Percentiles rank a stretch among this genome's conserved stretches.
These are phyloP conservation scores for Raffaelea albimanens DNA, from an alignment of 2,329 filamentous ascomycete genomes.

Conservation along the genomic window DNA sequence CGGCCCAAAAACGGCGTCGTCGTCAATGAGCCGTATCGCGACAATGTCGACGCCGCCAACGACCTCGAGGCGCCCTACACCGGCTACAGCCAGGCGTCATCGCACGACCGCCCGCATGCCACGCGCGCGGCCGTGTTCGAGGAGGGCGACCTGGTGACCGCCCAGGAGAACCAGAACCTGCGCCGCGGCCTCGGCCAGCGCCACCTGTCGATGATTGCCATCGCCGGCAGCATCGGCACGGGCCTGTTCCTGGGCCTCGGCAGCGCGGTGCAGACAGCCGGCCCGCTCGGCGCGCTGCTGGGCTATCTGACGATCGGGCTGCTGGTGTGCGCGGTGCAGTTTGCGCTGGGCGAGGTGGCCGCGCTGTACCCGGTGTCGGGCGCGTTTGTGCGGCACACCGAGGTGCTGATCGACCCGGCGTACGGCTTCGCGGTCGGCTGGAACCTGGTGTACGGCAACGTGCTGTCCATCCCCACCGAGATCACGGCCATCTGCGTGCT, in stretches of 20 bases:
- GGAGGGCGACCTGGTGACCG: too few species aligned
- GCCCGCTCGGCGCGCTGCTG: slow-evolving; percentile 1
- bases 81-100: too few species aligned
- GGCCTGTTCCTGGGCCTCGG: background rate
- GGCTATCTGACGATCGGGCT: background rate
- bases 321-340: background rate
- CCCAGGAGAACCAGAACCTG: background rate
- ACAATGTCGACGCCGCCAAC: too few species aligned
- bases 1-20: too few species aligned
- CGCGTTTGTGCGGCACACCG: slow-evolving; percentile 2
- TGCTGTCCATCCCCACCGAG: slow-evolving; percentile 3
- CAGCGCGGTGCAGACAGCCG: background rate
- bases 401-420: slow-evolving; percentile 1
- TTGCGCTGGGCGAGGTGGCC: background rate
- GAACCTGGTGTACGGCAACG: slow-evolving; percentile 1
- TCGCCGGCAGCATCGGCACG: background rate
- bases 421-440: slow-evolving; percentile 3
- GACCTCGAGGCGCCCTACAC: too few species aligned
- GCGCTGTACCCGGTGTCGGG: slow-evolving; percentile 1
- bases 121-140: too few species aligned
- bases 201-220: background rate
- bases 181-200: background rate
- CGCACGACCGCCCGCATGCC: too few species aligned
- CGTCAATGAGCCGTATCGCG: too few species aligned
- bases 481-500: slow-evolving; percentile 1